Base-by-base conservation (phyloP, 2,329 filamentous ascomycete species). In the Fonsecaea erecta region DNA sequence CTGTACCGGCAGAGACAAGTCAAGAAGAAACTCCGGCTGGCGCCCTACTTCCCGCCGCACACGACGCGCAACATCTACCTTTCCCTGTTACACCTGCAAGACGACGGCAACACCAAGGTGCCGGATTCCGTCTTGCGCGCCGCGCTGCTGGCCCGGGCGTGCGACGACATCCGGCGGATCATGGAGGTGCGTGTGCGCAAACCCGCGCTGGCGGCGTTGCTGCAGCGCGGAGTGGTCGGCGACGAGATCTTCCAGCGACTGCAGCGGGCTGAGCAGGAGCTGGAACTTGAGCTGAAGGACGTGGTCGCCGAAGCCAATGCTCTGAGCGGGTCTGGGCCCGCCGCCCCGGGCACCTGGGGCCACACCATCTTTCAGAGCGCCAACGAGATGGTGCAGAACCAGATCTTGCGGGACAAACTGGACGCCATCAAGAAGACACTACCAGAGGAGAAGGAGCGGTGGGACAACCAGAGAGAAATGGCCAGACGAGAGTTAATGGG, bases 201-300 rank as follows among this genome's bases (percentile, higher is more conserved):
- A 82, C 90, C 91, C 73, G 92, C 95, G 7, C 87, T 96, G 74
- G 89, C 90, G 75, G 86, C 88, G 26, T 81, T 99, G 71, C 79
- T 98, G 72, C 92, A 96, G 79, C 85, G 92, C 69, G 95, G 95
- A 55, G 96, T 92, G 74, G 93, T 99, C 1, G 94, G 95, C 14
- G 95, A 99, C 76, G 95, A 99, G 77, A 80, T 99, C 71, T 97
- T 93, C 90, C 92, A 97, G 82, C 85, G 94, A 43, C 97, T 98
- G 78, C 80, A 89, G 79, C 86, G 92, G 57, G 95, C 94, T 0
- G 95, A 99, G 85, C 93, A 96, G 82, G 95, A 99, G 80, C 96
- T 98, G 83, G 93, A 99, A 80, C 92, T 93, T 71, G 95, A 99
- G 80, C 84, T 99, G 67, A 87, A 92, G 73, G 95, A 99, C 79